Base-by-base conservation (phyloP, 495 filamentous ascomycete species). In the Ascobolus immersus region DNA sequence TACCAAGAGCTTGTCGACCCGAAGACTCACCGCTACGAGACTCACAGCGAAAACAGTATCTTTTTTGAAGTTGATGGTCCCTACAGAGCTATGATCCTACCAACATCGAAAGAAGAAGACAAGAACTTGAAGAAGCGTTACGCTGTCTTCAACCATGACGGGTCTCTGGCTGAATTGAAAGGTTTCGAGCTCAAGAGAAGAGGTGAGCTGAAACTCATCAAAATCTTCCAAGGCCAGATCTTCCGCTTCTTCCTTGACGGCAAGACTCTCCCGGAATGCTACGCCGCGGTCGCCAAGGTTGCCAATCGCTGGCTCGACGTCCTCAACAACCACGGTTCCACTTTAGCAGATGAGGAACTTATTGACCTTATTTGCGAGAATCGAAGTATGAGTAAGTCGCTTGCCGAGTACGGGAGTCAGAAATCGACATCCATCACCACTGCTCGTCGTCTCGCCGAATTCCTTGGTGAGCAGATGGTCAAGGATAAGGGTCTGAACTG, bases 111-210 rank as follows among this genome's bases (percentile, higher is more conserved):
- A 47, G 86, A 99, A 51, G 86, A 93, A 52, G 79, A 93, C 56
- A 94, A 91, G 60, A 99, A 99, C 52, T 60, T 99, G 64, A 99
- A 99, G 58, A 99, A 99, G 52, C 69, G 86, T 47, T 99, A 99
- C 48, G 86, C 86, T 21, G 86, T 99, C 9, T 99, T 99, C 62
- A 94, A 99, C 43, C 76, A 94, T 41, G 89, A 99, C 47, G 86
- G 86, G 20, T 89, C 68, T 44, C 56, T 99, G 15, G 86, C 86
- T n/a, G 86, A 99, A 51, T 51, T 99, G 44, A 99, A 99, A 51
- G 86, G 86, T 7, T 99, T 99, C 43, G 86, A 99, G 44, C 69
- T 99, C 41, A 99, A 99, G 61, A 73, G 86, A 45, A 66, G 86
- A 69, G 86, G 86, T 59, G 86, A 99, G 57, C 58, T 99, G 40